phyloP scores from a whole-genome alignment of 1,284 basidiomycete genomes.

The Exsudoporus floridanus region DNA sequence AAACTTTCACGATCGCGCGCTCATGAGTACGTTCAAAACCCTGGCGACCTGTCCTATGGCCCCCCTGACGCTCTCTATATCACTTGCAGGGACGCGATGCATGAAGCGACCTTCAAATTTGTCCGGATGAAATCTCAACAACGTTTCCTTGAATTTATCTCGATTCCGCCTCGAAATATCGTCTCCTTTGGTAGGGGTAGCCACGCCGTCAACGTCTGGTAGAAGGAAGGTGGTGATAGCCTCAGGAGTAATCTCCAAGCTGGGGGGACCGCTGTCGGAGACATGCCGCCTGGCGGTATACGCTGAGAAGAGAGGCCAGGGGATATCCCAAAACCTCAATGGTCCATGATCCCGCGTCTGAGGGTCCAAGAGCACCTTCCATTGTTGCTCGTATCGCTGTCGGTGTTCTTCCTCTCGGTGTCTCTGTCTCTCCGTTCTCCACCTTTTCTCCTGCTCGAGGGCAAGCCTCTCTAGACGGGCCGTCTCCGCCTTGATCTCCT shows the following conservation, averaged over 20 bases:
- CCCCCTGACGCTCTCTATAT: slow-evolving; percentile 70
- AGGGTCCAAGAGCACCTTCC: slow-evolving; percentile 51
- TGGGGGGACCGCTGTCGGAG: slow-evolving; percentile 22
- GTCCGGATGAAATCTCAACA: slow-evolving; percentile 83
- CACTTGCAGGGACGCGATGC: slow-evolving; percentile 52
- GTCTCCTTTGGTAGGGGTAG: slow-evolving; percentile 9
- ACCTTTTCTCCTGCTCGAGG: slow-evolving; percentile 48
- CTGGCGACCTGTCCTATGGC: slow-evolving; percentile 73
- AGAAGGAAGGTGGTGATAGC: slow-evolving; percentile 64
- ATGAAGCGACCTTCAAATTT: slow-evolving; percentile 79
- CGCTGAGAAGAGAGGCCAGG: slow-evolving; percentile 67
- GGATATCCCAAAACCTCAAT: slow-evolving; percentile 63
- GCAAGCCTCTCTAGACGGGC: slow-evolving; percentile 49
- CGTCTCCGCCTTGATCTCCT: slow-evolving; percentile 54
- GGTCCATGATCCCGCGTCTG: slow-evolving; percentile 16
- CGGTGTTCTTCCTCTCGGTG: slow-evolving; percentile 45
- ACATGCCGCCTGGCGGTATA: neutral
- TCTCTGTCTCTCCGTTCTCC: slow-evolving; percentile 46
- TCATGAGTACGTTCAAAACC: slow-evolving; percentile 51
- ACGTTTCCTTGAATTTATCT: slow-evolving; percentile 68
- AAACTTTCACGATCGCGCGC: slow-evolving; percentile 13
- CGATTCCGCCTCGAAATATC: slow-evolving; percentile 44
- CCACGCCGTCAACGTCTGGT: slow-evolving; percentile 26
- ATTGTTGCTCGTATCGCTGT: slow-evolving; percentile 56
- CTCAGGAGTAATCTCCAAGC: slow-evolving; percentile 53